These are phyloP conservation scores for Teratosphaeria epicoccoides DNA, from an alignment of 2,329 filamentous ascomycete genomes.

Conservation along the genomic window DNA sequence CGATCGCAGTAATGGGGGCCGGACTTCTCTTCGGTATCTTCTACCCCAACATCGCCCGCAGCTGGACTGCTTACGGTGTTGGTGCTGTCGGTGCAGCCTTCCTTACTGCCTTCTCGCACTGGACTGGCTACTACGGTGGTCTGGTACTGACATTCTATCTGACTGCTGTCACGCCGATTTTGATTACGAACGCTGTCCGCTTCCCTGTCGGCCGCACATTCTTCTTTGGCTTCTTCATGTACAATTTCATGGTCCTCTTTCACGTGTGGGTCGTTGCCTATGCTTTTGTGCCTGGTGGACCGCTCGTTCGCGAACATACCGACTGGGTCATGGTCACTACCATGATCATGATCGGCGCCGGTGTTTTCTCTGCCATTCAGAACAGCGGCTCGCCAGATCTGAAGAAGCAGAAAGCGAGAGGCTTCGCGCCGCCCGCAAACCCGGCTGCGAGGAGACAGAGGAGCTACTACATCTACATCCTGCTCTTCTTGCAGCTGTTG, in stretches of 20 bases:
- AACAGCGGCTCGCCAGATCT: slow-evolving; percentile 33
- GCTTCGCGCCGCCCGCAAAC: slow-evolving; percentile 28
- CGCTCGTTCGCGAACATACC: slow-evolving; percentile 82
- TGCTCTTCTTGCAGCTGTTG: slow-evolving; percentile 67
- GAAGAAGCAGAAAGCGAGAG: slow-evolving; percentile 29
- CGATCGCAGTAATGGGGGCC: slow-evolving; percentile 73
- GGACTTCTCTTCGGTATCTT: slow-evolving; percentile 70
- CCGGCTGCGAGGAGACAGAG: slow-evolving; percentile 44
- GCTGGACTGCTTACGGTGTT: slow-evolving; percentile 68
- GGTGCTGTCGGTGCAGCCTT: slow-evolving; percentile 71
- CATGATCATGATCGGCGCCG: slow-evolving; percentile 75
- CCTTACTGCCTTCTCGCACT: slow-evolving; percentile 67
- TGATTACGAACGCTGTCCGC: slow-evolving; percentile 66
- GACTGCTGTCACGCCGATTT: slow-evolving; percentile 63
- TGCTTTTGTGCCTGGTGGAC: slow-evolving; percentile 91
- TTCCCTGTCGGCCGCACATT: slow-evolving; percentile 72
- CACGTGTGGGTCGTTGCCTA: slow-evolving; percentile 98
- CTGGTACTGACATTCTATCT: slow-evolving; percentile 67
- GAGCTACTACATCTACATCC: slow-evolving; percentile 59
- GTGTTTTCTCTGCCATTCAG: slow-evolving; percentile 59
- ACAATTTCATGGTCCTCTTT: slow-evolving; percentile 92
- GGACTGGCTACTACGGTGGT: slow-evolving; percentile 82
- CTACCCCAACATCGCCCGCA: slow-evolving; percentile 57
- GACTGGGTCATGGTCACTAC: slow-evolving; percentile 88
- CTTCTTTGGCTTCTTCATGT: slow-evolving; percentile 77